Base-by-base conservation (phyloP, 371 early-diverging fungal species). In the Rhizomucor miehei region DNA sequence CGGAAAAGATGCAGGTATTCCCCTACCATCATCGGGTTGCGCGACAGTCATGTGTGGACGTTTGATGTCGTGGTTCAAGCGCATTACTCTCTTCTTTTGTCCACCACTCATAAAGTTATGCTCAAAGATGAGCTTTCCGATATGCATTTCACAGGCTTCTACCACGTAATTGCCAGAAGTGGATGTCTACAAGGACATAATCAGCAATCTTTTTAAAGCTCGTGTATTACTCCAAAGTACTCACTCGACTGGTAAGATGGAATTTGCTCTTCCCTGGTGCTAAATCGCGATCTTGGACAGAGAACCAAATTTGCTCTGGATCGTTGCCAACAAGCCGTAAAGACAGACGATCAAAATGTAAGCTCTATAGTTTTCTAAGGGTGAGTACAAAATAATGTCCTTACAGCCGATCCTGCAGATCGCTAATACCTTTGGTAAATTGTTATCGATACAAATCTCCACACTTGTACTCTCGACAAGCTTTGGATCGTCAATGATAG, bases 181-280 rank as follows among this genome's bases (percentile, higher is more conserved):
- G 0, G 82, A 77, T 6, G 80, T 81, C 80, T 83, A 62, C n/a
- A n/a, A 29, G 29, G 5, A 29, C 29, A 29, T 29, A 5, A 29
- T 29, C 29, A 29, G 29, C 29, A 29, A 29, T 3, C 29, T 8
- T 38, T 38, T 14, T 38, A 9, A 9, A 38, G 38, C 14, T 38
- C 9, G 38, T 41, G 19, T 19, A 3, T 16, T 14, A 41, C 41
- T 19, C 11, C 41, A 16, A 41, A 14, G 41, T 11, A 29, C 50
- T 61, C 69, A 88, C 89, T 61, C 84, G 79, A 48, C 89, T 84
- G 11, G 75, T 74, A 4, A 89, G 68, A 11, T 78, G 67, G 53
- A 85, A 71, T 0, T 71, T 66, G 55, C 87, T 89, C 41, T 72
- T 69, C 14, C 90, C 91, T n/a, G 88, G 81, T n/a, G 71, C 54